These are phyloP conservation scores for Aaosphaeria pasadenensis DNA, from an alignment of 2,329 filamentous ascomycete species.

Conservation along the genomic window DNA sequence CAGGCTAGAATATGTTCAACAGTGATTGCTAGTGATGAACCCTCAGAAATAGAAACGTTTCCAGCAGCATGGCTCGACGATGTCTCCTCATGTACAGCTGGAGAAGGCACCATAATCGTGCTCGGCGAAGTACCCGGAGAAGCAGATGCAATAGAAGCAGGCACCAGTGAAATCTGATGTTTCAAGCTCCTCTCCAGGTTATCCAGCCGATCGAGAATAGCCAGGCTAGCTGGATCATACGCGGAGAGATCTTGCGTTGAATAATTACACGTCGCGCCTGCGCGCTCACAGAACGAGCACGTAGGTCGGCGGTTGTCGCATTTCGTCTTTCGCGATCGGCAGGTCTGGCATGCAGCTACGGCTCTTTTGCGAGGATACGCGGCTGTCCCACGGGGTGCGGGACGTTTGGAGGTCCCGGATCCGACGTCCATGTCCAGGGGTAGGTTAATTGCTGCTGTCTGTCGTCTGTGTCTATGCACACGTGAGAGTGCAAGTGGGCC, in stretches of 20 bases:
- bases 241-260: conserved; percentile 8
- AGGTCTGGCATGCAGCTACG: conserved; percentile 10
- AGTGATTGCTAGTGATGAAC: background rate
- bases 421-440: background rate
- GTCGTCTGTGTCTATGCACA: too few relatives aligned
- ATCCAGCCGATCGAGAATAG: conserved; percentile 8
- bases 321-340: conserved; percentile 9
- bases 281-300: conserved; percentile 8
- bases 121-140: background rate
- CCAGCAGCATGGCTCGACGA: background rate
- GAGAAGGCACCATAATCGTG: background rate
- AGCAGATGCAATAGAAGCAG: background rate
- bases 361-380: conserved; percentile 11
- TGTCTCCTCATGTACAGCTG: background rate
- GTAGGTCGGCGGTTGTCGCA: conserved; percentile 11
- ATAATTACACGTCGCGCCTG: conserved; percentile 8
- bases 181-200: conserved; percentile 4
- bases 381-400: conserved; percentile 11
- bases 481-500: too few relatives aligned
- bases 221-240: conserved; percentile 11
- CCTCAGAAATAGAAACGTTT: background rate
- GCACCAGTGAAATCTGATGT: background rate
- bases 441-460: too few relatives aligned
- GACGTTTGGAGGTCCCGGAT: conserved; percentile 5
- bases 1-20: background rate